Conservation (phyloP, 2,329 filamentous ascomycete genomes). For the Penicillium sp. region DNA sequence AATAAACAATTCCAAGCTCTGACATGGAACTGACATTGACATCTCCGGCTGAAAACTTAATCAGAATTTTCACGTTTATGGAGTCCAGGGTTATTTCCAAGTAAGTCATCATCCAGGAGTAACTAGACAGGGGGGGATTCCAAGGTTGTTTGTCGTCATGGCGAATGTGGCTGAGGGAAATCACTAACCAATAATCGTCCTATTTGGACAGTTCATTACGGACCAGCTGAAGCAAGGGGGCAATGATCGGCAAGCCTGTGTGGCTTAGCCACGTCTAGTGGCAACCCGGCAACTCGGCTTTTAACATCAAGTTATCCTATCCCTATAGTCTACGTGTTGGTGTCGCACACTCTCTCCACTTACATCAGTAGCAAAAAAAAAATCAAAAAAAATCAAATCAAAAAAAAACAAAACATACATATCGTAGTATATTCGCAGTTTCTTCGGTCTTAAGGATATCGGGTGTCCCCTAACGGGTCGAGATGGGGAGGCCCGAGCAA, state of each 20-base stretch:
- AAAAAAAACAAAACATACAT: neutral
- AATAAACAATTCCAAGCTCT: neutral
- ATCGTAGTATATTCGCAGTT: neutral
- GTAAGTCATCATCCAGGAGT: neutral
- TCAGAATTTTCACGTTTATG: conserved; percentile 12
- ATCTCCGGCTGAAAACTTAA: conserved; percentile 7
- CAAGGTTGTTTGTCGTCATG: neutral
- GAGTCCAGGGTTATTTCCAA: neutral
- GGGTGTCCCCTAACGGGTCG: neutral
- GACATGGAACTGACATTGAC: neutral
- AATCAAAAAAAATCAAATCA: neutral
- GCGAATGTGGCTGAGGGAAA: conserved; percentile 6
- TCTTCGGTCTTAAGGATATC: neutral
- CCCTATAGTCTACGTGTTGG: neutral
- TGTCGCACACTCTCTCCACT: neutral
- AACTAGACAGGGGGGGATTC: neutral
- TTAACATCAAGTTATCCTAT: neutral
- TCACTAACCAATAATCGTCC: neutral
- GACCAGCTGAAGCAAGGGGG: conserved; percentile 3
- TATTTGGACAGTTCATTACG: neutral
- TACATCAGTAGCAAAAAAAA: neutral
- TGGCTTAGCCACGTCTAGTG: conserved; percentile 2
- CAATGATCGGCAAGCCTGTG: neutral
- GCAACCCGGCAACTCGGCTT: conserved; percentile 1
- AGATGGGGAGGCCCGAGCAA: conserved; percentile 2